Base-by-base conservation (phyloP, 805 yeast genomes). In the Kodamaea nitidulidarum region DNA sequence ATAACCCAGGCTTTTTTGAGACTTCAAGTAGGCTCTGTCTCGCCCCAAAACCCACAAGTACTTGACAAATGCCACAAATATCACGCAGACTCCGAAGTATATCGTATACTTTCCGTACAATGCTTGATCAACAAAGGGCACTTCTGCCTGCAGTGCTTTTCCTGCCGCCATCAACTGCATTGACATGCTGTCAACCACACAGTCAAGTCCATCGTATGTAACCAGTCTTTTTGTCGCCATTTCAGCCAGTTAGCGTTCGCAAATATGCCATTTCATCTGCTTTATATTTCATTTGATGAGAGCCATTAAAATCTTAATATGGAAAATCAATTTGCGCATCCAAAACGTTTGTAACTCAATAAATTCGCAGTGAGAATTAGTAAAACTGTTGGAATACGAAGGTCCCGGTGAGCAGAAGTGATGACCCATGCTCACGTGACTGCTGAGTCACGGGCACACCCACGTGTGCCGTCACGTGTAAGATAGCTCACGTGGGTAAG, bases 61-160 rank as follows among this genome's bases (percentile, higher is more conserved):
- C 44, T 71, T 72, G 4, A 70, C 2, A 3, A 58, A 40, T 1
- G 66, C 65, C 1, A 63, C 40, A 21, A 55, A 54, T 7, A 71
- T 49, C 4, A 65, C 48, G 2, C 64, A 73, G 7, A 54, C 63
- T 3, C 69, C 67, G 44, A 63, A 65, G 43, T 72, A 73, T 1
- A 64, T 44, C 11, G 72, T 59, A 38, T 61, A 63, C 22, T 59
- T 55, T 2, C 67, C 75, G 45, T 66, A 73, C 1, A 34, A 17
- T 1, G 58, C 40, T 39, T 61, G 55, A 35, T 41, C 47, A 27
- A 54, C 39, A 60, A 61, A 51, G 2, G 65, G 56, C 28, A 59
- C 49, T 4, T 48, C 55, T 0, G 51, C 50, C 40, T 67, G 73
- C 42, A 67, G 65, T 8, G 32, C 42, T 8, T n/a, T 41, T 4